These are phyloP conservation scores for Ogataea philodendri DNA, from an alignment of 805 yeast species.

Conservation along the genomic window DNA sequence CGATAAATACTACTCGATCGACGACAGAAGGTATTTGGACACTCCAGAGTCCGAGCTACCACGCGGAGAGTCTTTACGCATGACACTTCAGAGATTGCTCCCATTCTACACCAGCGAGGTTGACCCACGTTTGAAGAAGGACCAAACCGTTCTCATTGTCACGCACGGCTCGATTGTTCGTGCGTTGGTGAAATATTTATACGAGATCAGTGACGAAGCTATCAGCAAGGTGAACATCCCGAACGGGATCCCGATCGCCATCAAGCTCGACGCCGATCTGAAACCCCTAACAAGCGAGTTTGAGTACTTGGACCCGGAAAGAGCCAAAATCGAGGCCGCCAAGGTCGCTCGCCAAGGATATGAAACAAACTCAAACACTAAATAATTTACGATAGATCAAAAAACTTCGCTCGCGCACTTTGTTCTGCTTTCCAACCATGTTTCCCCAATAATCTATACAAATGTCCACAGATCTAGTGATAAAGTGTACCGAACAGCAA, in stretches of 20 bases:
- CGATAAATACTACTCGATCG: constrained; percentile 37
- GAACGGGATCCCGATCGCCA: constrained; percentile 76
- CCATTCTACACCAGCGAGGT: constrained; percentile 59
- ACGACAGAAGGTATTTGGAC: constrained; percentile 43
- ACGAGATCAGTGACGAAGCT: constrained; percentile 61
- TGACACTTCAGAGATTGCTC: constrained; percentile 65
- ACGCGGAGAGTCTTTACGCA: constrained; percentile 67
- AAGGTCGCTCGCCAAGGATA: constrained; percentile 78
- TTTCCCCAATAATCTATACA: background rate
- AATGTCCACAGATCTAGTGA: constrained; percentile 9
- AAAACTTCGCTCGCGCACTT: constrained; percentile 4
- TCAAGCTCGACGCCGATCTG: constrained; percentile 52
- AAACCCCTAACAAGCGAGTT: constrained; percentile 37
- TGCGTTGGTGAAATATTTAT: constrained; percentile 67
- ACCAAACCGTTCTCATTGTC: constrained; percentile 62
- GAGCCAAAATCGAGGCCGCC: constrained; percentile 74
- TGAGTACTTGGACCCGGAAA: constrained; percentile 76
- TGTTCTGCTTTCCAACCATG: background rate
- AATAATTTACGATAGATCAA: constrained; percentile 4
- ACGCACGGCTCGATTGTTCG: constrained; percentile 84
- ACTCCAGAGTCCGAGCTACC: constrained; percentile 54
- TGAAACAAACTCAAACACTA: constrained; percentile 14
- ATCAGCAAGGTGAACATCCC: constrained; percentile 77
- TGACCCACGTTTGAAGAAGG: constrained; percentile 44
- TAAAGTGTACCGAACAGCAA: constrained; percentile 14